Conservation (phyloP, 1,139 yeast species). For the Yamadazyma jaroonii region DNA sequence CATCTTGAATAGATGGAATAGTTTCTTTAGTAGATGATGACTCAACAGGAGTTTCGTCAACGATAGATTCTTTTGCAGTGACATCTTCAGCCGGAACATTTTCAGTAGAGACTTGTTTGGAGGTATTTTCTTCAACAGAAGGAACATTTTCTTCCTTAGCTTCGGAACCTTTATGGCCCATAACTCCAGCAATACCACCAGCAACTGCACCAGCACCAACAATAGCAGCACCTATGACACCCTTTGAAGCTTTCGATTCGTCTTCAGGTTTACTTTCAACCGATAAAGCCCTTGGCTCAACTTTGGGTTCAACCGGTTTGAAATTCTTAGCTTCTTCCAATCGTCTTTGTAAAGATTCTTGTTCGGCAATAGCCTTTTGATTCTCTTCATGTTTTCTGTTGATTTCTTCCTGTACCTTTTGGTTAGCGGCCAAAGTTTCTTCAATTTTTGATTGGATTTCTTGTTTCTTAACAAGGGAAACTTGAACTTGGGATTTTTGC, state of each 20-base stretch:
- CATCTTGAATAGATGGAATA: not conserved
- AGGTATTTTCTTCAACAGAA: not conserved
- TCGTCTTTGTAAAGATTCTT: constrained; percentile 26
- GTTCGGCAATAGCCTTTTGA: constrained; percentile 32
- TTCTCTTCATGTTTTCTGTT: constrained; percentile 21
- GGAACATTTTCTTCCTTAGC: not conserved
- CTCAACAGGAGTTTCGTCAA: constrained; percentile 1
- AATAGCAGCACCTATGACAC: constrained; percentile 26
- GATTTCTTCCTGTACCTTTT: constrained; percentile 23
- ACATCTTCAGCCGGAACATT: not conserved
- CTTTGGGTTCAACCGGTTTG: constrained; percentile 19
- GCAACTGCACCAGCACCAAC: constrained; percentile 25
- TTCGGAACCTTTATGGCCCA: constrained; percentile 3
- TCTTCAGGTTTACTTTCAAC: too few relatives aligned
- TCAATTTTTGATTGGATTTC: constrained; percentile 31
- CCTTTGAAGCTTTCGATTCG: constrained; percentile 10
- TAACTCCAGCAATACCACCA: constrained; percentile 17
- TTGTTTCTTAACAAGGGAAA: constrained; percentile 56
- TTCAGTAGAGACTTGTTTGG: not conserved
- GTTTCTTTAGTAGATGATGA: not conserved
- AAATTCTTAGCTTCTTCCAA: constrained; percentile 20
- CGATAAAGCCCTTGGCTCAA: constrained; percentile 1
- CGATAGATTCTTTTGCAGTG: not conserved
- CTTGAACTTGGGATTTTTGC: constrained; percentile 65
- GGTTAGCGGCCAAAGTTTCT: constrained; percentile 26